phyloP scores from a whole-genome alignment of 768 basidiomycete species.

The Rhizopogon vinicolor region DNA sequence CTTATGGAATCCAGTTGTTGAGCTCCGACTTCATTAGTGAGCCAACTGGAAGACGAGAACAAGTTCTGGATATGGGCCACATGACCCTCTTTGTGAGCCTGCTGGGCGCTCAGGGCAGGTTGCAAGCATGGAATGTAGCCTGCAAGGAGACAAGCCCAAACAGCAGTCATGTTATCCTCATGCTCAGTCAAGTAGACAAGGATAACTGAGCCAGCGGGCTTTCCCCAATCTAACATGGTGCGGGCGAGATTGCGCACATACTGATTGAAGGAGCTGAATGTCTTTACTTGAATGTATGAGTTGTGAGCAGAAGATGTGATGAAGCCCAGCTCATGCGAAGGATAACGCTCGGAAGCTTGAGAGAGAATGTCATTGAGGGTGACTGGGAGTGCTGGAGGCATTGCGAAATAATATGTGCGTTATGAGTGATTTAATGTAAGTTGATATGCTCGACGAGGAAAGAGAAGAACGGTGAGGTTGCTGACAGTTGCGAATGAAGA shows the following conservation, averaged over 20 bases:
- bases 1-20: constrained; percentile 1
- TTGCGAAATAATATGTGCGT: background rate
- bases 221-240: constrained; percentile 3
- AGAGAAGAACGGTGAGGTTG: no score
- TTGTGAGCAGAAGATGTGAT: constrained; percentile 4
- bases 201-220: constrained; percentile 2
- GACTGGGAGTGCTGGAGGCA: background rate
- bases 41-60: constrained; percentile 4
- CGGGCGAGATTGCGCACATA: constrained; percentile 5
- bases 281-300: constrained; percentile 1
- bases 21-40: constrained; percentile 3
- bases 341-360: constrained; percentile 1
- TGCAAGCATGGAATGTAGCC: constrained; percentile 5
- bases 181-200: constrained; percentile 6
- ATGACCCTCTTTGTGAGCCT: constrained; percentile 6
- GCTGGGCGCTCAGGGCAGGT: constrained; percentile 4
- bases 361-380: constrained; percentile 4
- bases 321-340: constrained; percentile 4
- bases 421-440: background rate
- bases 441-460: background rate
- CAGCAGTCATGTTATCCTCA: constrained; percentile 7
- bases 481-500: no score
- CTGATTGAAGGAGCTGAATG: constrained; percentile 5
- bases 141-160: constrained; percentile 6
- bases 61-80: constrained; percentile 5